phyloP scores from a whole-genome alignment of 192 early-diverging fungal genomes.

The Coemansia sp. region DNA sequence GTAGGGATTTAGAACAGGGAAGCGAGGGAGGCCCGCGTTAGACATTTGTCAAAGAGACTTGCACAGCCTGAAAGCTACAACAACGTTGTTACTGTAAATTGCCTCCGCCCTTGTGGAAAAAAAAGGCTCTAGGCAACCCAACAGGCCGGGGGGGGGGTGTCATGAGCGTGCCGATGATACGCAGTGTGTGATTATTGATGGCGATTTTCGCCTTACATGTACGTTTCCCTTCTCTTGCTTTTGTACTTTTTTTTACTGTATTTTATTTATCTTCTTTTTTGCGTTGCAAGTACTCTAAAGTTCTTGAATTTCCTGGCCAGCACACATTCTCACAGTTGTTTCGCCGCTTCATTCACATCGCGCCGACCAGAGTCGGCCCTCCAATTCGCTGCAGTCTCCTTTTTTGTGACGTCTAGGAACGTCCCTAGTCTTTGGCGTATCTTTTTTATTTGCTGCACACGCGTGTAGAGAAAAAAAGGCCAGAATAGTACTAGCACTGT shows the following conservation, averaged over 20 bases:
- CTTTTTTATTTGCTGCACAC: neutral
- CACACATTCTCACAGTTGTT: neutral
- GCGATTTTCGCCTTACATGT: constrained; percentile 8
- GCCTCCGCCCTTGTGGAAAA: neutral
- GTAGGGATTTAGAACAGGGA: neutral
- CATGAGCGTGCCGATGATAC: neutral
- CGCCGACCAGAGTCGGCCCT: neutral
- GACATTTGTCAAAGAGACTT: neutral
- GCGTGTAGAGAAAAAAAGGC: neutral
- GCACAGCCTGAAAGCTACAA: neutral
- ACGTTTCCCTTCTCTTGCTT: constrained; percentile 6
- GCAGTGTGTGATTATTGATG: neutral
- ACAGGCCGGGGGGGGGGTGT: neutral
- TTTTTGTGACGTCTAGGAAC: neutral
- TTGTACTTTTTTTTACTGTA: constrained; percentile 9
- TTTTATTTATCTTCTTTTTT: neutral
- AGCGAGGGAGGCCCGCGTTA: neutral
- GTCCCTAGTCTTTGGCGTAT: neutral
- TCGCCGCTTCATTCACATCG: neutral
- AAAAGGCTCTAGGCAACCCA: neutral
- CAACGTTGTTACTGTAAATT: neutral
- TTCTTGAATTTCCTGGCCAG: neutral
- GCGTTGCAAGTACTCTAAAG: neutral
- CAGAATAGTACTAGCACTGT: neutral
- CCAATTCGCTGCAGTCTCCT: neutral